Evolutionary conservation across 257 asterid genomes (phyloP), one percentile per base, ranked within the genome.

Genomic region (Oldenlandia corymbosa): DNA sequence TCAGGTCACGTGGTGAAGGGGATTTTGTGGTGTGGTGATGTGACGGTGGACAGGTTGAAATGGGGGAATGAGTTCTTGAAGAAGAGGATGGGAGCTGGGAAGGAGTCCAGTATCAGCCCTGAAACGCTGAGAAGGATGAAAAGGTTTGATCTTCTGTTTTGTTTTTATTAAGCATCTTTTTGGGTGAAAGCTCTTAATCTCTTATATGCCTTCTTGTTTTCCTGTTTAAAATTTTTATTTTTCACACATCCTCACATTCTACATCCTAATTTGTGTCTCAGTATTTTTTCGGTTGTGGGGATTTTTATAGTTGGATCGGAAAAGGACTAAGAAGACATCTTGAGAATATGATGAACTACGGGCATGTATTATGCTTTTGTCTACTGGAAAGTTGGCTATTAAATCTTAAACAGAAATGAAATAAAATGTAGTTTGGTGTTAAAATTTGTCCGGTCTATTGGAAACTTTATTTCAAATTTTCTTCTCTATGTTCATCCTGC

Each of bases 21-120:
- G 81, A 87, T 93, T 18, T 66, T 93, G 76, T 89, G 99, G 97
- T 85, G 96, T 58, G 95, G 99, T 10, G 95, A 90, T 78, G 79
- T 91, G 37, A 87, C 97, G 2, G 86, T 78, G 49, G 95, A 86
- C 58, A 79, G 95, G 78, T 73, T 92, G 26, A 86, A 78, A 48
- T 88, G 98, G 97, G 95, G 95, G 42, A 68, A 92, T 59, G 87
- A 76, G 13, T 84, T 83, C 66, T 68, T 92, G 85, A 79, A 61
- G 75, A 87, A 71, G 75, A 85, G 85, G 57, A 39, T 82, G 78
- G 85, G 76, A 23, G 78, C 72, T 52, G 70, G 75, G 0, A 52
- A 78, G 5, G 76, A 21, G 37, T 75, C 95, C 1, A 85, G 85
- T 17, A 57, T 87, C 10, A 87, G 95, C 48, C 97, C 98, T 1